These are phyloP conservation scores for Ascomycota sp. DNA, from an alignment of 2,329 filamentous ascomycete genomes.

Conservation along the genomic window DNA sequence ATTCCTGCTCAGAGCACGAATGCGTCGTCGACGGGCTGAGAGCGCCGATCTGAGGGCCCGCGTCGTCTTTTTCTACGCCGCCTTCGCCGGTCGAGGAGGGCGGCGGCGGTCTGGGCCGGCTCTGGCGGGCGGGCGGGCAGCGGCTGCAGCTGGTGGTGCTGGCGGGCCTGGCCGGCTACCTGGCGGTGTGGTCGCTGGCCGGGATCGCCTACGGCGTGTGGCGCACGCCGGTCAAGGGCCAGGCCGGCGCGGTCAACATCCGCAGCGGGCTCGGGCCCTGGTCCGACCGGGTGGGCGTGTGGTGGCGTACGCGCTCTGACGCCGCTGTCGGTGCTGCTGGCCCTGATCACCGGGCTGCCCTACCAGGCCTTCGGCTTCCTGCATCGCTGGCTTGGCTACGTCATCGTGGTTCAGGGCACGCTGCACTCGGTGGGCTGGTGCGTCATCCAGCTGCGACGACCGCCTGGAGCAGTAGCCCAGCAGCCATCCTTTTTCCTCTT, in stretches of 20 bases:
- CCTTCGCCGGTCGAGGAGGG: no score
- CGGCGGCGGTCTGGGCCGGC: no score
- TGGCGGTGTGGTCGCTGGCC: slow-evolving; percentile 47
- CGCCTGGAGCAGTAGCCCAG: slow-evolving; percentile 29
- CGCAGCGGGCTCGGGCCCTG: slow-evolving; percentile 46
- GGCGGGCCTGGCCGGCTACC: slow-evolving; percentile 34
- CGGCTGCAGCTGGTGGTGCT: slow-evolving; percentile 47
- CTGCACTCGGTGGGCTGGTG: slow-evolving; percentile 56
- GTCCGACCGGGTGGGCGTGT: slow-evolving; percentile 45
- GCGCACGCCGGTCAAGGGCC: slow-evolving; percentile 45
- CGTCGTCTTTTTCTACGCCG: no score
- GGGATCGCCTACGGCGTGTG: slow-evolving; percentile 49
- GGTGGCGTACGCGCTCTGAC: slow-evolving; percentile 61
- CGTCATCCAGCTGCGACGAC: slow-evolving; percentile 46
- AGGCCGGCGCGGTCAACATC: slow-evolving; percentile 36
- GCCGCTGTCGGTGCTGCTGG: slow-evolving; percentile 45
- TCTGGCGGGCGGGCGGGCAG: no score
- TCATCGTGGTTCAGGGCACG: slow-evolving; percentile 47
- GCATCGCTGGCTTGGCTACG: slow-evolving; percentile 54
- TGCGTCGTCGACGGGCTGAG: no score
- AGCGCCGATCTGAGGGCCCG: no score
- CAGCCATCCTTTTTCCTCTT: no score
- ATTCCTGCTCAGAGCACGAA: slow-evolving; percentile 16
- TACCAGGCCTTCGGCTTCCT: slow-evolving; percentile 64
- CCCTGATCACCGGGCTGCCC: slow-evolving; percentile 48